Conservation (phyloP, 78 protist genomes). For the Chrysochromulina parva region DNA sequence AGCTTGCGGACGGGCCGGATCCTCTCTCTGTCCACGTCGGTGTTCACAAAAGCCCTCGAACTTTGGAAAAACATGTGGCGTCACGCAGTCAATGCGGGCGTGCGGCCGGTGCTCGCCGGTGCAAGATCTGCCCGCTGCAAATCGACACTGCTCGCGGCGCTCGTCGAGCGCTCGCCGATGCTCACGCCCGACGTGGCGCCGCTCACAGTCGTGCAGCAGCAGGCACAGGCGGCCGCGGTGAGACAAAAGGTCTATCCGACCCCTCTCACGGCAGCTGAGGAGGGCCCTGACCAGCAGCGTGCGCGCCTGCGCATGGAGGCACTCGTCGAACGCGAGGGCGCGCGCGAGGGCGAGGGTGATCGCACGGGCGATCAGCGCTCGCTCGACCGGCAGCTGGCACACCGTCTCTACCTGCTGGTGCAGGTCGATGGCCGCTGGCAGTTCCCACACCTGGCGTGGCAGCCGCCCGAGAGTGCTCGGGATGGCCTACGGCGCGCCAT, state of each 20-base stretch:
- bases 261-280: not conserved
- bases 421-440: not conserved
- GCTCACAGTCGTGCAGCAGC: not conserved
- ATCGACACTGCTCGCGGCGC: not conserved
- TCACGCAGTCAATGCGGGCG: no score
- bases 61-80: no score
- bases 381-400: not conserved
- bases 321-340: not conserved
- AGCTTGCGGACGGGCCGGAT: no score
- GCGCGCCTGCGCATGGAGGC: conserved; percentile 4
- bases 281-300: conserved; percentile 5
- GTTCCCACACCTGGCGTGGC: not conserved
- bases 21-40: no score
- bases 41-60: no score
- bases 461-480: not conserved
- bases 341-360: not conserved
- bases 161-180: not conserved
- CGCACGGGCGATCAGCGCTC: not conserved
- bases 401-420: not conserved
- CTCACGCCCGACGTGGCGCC: not conserved
- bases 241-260: not conserved
- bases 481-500: not conserved
- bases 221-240: not conserved
- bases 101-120: no score
- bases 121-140: no score